Conservation (phyloP, 2,329 filamentous ascomycete species). For the Scorias spongiosa region DNA sequence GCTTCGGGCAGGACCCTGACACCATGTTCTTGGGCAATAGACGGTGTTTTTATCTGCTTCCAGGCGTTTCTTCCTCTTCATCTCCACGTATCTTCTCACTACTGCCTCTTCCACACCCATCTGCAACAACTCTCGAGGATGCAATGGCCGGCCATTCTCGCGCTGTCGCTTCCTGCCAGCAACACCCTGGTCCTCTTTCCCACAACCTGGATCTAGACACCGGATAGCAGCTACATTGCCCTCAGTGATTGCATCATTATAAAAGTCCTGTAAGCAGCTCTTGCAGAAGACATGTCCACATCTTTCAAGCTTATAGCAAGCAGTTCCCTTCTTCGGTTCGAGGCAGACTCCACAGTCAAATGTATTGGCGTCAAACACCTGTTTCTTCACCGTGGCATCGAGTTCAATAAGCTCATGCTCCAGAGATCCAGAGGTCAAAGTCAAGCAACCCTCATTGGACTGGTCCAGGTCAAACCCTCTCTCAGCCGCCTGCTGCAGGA, state of each 20-base stretch:
- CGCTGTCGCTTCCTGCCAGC: constrained; percentile 21
- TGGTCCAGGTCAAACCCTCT: constrained; percentile 36
- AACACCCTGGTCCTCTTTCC: constrained; percentile 34
- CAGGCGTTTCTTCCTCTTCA: constrained; percentile 85
- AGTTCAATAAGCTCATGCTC: constrained; percentile 64
- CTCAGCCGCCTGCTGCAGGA: constrained; percentile 43
- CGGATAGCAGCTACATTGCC: constrained; percentile 67
- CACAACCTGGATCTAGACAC: constrained; percentile 68
- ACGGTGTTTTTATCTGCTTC: constrained; percentile 85
- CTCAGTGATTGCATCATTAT: constrained; percentile 72
- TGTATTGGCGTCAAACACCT: constrained; percentile 66
- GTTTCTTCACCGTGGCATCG: constrained; percentile 57
- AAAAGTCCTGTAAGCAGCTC: constrained; percentile 77
- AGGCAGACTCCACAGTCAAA: constrained; percentile 82
- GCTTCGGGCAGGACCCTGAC: constrained; percentile 66
- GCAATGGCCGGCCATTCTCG: constrained; percentile 54
- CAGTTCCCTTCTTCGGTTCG: constrained; percentile 76
- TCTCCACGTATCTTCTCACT: constrained; percentile 71
- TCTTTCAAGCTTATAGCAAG: constrained; percentile 65
- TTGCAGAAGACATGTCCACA: constrained; percentile 89
- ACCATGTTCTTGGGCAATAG: constrained; percentile 87
- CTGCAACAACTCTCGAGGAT: constrained; percentile 59
- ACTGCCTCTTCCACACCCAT: constrained; percentile 42
- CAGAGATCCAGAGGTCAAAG: constrained; percentile 28
- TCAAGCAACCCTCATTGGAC: constrained; percentile 26